phyloP scores from a whole-genome alignment of 495 filamentous ascomycete species.

The Annulohypoxylon stygium region DNA sequence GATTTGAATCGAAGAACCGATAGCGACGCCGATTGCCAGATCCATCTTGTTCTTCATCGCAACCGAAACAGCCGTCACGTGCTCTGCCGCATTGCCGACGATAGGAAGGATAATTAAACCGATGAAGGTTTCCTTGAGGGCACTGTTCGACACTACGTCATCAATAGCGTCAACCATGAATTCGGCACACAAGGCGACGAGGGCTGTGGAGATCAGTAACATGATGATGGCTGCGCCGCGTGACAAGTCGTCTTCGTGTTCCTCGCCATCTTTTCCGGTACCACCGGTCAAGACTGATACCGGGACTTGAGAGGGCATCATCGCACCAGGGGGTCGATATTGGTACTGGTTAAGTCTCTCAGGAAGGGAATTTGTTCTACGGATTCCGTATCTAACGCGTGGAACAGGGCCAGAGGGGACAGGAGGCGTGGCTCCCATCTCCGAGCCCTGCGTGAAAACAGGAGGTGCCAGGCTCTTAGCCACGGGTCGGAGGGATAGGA shows the following conservation, averaged over 20 bases:
- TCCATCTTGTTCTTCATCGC: conserved; percentile 98
- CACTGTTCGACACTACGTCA: conserved; percentile 71
- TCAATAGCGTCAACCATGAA: conserved; percentile 88
- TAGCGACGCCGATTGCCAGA: conserved; percentile 88
- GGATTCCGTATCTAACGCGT: conserved; percentile 70
- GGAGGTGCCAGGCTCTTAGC: conserved; percentile 61
- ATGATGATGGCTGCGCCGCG: conserved; percentile 79
- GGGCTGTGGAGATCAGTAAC: conserved; percentile 78
- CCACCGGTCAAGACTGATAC: conserved; percentile 48
- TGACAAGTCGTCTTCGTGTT: conserved; percentile 70
- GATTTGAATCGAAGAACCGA: conserved; percentile 89
- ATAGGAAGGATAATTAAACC: conserved; percentile 91
- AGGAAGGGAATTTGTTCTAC: conserved; percentile 84
- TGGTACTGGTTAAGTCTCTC: conserved; percentile 71
- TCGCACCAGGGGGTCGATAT: conserved; percentile 55
- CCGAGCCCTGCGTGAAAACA: conserved; percentile 57
- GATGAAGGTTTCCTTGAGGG: conserved; percentile 82
- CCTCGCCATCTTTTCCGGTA: conserved; percentile 59
- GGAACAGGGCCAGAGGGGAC: conserved; percentile 61
- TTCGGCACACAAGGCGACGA: conserved; percentile 89
- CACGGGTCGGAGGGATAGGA: conserved; percentile 57
- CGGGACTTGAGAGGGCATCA: conserved; percentile 59
- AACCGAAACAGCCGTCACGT: conserved; percentile 89
- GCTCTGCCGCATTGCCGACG: conserved; percentile 92
- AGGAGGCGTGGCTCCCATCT: conserved; percentile 31